These are phyloP conservation scores for Hippophae tibetana DNA, from an alignment of 306 rosid species.

Conservation along the genomic window DNA sequence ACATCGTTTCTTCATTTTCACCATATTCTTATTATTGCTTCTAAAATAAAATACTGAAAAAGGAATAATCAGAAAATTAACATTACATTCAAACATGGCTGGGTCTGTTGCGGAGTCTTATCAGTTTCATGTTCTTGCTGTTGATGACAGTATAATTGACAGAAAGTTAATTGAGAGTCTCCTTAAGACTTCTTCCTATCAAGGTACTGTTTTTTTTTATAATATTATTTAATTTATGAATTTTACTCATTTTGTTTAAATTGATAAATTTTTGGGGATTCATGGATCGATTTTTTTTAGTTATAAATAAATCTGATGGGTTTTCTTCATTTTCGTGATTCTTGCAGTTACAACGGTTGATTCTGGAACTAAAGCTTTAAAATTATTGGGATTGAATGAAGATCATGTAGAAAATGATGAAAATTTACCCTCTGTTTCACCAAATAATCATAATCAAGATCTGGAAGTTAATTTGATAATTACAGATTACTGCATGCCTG, in stretches of 20 bases:
- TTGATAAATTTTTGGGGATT: neutral
- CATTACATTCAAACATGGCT: slow-evolving; percentile 29
- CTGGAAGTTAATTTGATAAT: slow-evolving; percentile 64
- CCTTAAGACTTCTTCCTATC: slow-evolving; percentile 75
- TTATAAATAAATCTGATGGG: slow-evolving; percentile 9
- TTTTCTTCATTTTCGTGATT: neutral
- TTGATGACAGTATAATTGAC: slow-evolving; percentile 72
- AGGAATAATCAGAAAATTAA: too few relatives aligned
- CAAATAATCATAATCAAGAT: slow-evolving; percentile 32
- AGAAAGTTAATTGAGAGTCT: slow-evolving; percentile 75
- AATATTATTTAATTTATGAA: neutral
- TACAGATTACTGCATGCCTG: slow-evolving; percentile 92
- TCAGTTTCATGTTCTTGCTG: slow-evolving; percentile 80
- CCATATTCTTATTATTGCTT: neutral
- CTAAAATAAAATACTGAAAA: too few relatives aligned
- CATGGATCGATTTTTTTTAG: too few relatives aligned
- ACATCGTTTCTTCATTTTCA: slow-evolving; percentile 14
- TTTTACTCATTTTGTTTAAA: too few relatives aligned
- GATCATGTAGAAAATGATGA: slow-evolving; percentile 33
- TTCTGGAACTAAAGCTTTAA: slow-evolving; percentile 70
- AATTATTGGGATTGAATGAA: slow-evolving; percentile 48
- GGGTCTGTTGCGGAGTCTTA: slow-evolving; percentile 27
- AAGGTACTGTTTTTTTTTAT: slow-evolving; percentile 35
- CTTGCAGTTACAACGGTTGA: slow-evolving; percentile 68
- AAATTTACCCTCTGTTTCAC: slow-evolving; percentile 21